Evolutionary conservation across 2,329 filamentous ascomycete genomes (phyloP).

Genomic region (Orbilia brochopaga): DNA sequence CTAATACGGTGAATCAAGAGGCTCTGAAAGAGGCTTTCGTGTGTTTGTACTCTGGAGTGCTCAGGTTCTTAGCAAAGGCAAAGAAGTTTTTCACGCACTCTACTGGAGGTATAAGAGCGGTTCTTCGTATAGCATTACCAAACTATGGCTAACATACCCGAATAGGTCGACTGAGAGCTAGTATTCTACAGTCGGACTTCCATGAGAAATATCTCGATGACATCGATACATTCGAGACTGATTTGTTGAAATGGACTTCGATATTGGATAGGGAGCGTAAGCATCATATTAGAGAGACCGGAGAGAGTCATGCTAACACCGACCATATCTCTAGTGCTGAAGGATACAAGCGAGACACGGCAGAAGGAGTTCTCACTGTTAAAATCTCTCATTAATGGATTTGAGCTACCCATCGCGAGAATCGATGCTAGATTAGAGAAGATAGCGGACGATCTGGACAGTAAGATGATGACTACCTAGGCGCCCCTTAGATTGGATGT

Average conservation of each 20-base stretch:
- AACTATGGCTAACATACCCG: not conserved
- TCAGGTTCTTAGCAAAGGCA: constrained; percentile 13
- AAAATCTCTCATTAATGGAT: constrained; percentile 40
- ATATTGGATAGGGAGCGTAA: not conserved
- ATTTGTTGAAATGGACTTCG: not conserved
- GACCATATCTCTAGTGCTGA: too few relatives aligned
- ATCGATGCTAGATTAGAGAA: constrained; percentile 44
- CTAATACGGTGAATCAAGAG: not conserved
- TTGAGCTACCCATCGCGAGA: constrained; percentile 50
- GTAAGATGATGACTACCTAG: constrained; percentile 20
- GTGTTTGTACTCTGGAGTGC: constrained; percentile 3
- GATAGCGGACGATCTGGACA: constrained; percentile 32
- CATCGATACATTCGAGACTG: not conserved
- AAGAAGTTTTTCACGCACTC: constrained; percentile 10
- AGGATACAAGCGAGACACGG: not conserved
- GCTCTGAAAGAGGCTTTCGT: not conserved
- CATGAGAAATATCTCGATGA: not conserved
- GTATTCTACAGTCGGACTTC: constrained; percentile 3
- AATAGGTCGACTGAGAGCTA: not conserved
- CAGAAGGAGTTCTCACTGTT: constrained; percentile 22
- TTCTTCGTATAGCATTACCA: not conserved
- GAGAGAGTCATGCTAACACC: too few relatives aligned
- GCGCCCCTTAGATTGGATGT: too few relatives aligned
- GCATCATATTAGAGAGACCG: not conserved
- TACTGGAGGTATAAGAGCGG: not conserved